phyloP scores from a whole-genome alignment of 2,329 filamentous ascomycete species.

The Stachybotrys chlorohalonatus region DNA sequence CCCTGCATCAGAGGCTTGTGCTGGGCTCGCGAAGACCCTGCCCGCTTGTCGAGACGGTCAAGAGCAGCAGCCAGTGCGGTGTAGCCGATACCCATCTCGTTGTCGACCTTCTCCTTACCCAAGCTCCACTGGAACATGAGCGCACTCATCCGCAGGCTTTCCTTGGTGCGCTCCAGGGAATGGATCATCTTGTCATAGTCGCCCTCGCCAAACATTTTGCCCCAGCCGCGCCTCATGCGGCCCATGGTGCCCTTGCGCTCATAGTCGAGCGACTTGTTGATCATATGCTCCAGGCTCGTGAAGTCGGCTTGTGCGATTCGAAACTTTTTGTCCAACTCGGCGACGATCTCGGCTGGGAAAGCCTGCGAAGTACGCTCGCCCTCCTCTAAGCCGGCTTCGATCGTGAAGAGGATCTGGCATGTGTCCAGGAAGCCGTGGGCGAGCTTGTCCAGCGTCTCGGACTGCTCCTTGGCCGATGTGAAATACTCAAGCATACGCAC shows the following conservation, averaged over 20 bases:
- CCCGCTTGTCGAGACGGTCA: conserved; percentile 27
- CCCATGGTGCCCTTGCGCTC: conserved; percentile 52
- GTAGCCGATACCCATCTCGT: conserved; percentile 56
- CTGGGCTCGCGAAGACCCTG: conserved; percentile 4
- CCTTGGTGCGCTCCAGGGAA: conserved; percentile 48
- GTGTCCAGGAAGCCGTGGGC: conserved; percentile 60
- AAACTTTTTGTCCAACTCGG: conserved; percentile 58
- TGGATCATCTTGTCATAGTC: conserved; percentile 52
- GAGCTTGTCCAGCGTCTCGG: conserved; percentile 47
- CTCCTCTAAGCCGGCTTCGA: conserved; percentile 56
- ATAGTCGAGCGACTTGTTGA: conserved; percentile 51
- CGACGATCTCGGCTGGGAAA: conserved; percentile 50
- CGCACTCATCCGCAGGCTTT: conserved; percentile 54
- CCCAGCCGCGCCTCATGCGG: conserved; percentile 50
- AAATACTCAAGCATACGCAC: conserved; percentile 58
- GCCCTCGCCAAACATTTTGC: conserved; percentile 53
- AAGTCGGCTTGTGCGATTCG: conserved; percentile 53
- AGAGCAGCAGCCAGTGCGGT: conserved; percentile 57
- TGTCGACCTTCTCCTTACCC: conserved; percentile 47
- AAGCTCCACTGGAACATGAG: conserved; percentile 58
- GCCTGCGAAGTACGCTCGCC: conserved; percentile 38
- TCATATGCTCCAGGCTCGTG: conserved; percentile 52
- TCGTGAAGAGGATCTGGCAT: conserved; percentile 57
- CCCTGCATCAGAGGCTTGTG: conserved; percentile 7
- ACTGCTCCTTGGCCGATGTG: conserved; percentile 43